phyloP scores from a whole-genome alignment of 1,139 yeast species.

The Suhomyces chickasaworum region DNA sequence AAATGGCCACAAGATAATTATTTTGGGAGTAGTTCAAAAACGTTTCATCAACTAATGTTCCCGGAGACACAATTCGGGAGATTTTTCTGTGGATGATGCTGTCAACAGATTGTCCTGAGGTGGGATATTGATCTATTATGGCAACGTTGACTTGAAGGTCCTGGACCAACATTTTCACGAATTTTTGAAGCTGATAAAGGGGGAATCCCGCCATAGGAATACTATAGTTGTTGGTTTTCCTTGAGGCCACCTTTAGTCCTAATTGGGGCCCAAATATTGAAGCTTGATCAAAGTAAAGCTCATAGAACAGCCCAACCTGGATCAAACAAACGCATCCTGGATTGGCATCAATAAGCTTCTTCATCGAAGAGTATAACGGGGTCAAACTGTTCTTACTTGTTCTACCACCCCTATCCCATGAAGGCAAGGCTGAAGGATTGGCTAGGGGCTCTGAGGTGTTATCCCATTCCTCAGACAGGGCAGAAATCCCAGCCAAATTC shows the following conservation, averaged over 20 bases:
- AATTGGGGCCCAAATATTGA: conserved; percentile 67
- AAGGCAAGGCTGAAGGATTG: conserved; percentile 7
- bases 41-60: conserved; percentile 87
- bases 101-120: conserved; percentile 23
- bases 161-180: conserved; percentile 70
- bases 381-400: conserved; percentile 34
- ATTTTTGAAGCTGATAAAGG: conserved; percentile 64
- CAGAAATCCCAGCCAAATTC: neutral
- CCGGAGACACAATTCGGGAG: conserved; percentile 84
- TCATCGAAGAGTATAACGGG: conserved; percentile 40
- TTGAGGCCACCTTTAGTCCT: conserved; percentile 53
- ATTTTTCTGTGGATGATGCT: conserved; percentile 64
- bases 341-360: conserved; percentile 43
- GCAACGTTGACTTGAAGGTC: conserved; percentile 74
- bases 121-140: conserved; percentile 67
- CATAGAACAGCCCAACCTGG: conserved; percentile 90
- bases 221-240: conserved; percentile 44
- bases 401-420: conserved; percentile 49
- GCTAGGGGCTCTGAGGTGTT: neutral
- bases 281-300: conserved; percentile 87
- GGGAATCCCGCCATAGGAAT: conserved; percentile 96
- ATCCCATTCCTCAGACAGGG: neutral
- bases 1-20: conserved; percentile 68
- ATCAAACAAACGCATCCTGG: conserved; percentile 77
- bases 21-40: conserved; percentile 72